Evolutionary conservation across 129 eudicot species (phyloP).

Genomic region (Dittrichia graveolens): DNA sequence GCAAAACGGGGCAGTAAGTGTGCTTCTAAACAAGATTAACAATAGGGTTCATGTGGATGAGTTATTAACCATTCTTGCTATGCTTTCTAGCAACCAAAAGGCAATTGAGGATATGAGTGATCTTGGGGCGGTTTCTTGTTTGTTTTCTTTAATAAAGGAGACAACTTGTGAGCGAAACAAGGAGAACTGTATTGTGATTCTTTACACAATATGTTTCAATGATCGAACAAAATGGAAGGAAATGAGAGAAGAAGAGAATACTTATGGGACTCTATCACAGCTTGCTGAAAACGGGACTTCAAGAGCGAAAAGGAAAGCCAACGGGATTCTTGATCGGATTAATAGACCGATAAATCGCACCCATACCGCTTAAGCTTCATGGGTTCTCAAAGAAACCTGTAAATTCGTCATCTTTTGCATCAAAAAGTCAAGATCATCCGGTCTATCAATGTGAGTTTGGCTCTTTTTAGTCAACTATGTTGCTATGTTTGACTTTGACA

Average conservation of each 20-base stretch:
- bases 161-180: slow-evolving; percentile 66
- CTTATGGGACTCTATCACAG: slow-evolving; percentile 57
- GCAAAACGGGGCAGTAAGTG: slow-evolving; percentile 70
- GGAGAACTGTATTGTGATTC: slow-evolving; percentile 72
- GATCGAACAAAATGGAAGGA: slow-evolving; percentile 76
- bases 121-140: slow-evolving; percentile 64
- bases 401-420: slow-evolving; percentile 57
- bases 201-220: slow-evolving; percentile 60
- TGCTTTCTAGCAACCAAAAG: slow-evolving; percentile 71
- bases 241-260: slow-evolving; percentile 70
- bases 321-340: slow-evolving; percentile 75
- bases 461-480: slow-evolving; percentile 19
- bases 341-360: slow-evolving; percentile 61
- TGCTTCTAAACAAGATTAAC: slow-evolving; percentile 58
- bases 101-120: slow-evolving; percentile 83
- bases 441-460: slow-evolving; percentile 23
- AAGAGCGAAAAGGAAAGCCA: slow-evolving; percentile 90
- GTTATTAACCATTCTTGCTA: slow-evolving; percentile 78
- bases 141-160: slow-evolving; percentile 62
- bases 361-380: slow-evolving; percentile 67
- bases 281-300: slow-evolving; percentile 76
- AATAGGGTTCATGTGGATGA: slow-evolving; percentile 65
- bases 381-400: slow-evolving; percentile 39
- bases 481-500: slow-evolving; percentile 21
- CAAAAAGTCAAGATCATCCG: not conserved